Percentiles rank a stretch among this genome's conserved stretches.
Conservation (phyloP, 2,329 filamentous ascomycete species). For the Exophiala bonariae region DNA sequence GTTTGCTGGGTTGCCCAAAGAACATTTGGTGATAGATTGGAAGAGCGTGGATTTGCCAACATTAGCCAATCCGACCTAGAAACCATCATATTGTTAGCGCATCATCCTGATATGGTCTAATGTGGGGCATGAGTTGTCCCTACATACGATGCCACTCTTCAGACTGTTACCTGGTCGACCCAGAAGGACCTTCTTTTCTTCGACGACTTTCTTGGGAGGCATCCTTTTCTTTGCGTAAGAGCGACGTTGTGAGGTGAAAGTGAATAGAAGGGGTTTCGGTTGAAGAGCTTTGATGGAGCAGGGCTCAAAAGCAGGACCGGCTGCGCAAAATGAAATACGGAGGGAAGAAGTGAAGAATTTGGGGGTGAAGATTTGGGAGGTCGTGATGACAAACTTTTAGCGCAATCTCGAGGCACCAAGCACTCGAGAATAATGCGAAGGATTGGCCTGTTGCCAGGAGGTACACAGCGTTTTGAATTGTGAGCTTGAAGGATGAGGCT, state of each 20-base stretch:
- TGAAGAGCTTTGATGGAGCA: slow-evolving; percentile 25
- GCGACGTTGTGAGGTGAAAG: slow-evolving; percentile 32
- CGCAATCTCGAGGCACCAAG: slow-evolving; percentile 15
- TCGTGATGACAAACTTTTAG: slow-evolving; percentile 1
- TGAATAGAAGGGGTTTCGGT: slow-evolving; percentile 13
- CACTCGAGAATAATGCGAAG: slow-evolving; percentile 13
- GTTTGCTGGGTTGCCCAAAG: slow-evolving; percentile 97
- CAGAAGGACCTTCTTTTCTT: slow-evolving; percentile 94
- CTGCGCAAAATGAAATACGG: slow-evolving; percentile 59
- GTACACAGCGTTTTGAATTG: neutral
- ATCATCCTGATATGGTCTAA: neutral
- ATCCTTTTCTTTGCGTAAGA: slow-evolving; percentile 70
- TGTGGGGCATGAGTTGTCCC: slow-evolving; percentile 35
- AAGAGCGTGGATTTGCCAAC: slow-evolving; percentile 99
- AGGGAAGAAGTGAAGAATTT: slow-evolving; percentile 56
- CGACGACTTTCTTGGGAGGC: slow-evolving; percentile 89
- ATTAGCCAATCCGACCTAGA: slow-evolving; percentile 92
- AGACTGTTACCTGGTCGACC: slow-evolving; percentile 96
- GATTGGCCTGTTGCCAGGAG: neutral
- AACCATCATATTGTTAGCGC: slow-evolving; percentile 11
- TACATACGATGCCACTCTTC: slow-evolving; percentile 97
- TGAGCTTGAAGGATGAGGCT: too few species aligned
- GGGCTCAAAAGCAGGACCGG: slow-evolving; percentile 64
- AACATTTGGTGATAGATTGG: slow-evolving; percentile 98
- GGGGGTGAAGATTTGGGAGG: slow-evolving; percentile 4